Percentiles rank a stretch among this genome's conserved stretches.
phyloP scores from a whole-genome alignment of 2,329 filamentous ascomycete genomes.

The Seiridium unicorne region DNA sequence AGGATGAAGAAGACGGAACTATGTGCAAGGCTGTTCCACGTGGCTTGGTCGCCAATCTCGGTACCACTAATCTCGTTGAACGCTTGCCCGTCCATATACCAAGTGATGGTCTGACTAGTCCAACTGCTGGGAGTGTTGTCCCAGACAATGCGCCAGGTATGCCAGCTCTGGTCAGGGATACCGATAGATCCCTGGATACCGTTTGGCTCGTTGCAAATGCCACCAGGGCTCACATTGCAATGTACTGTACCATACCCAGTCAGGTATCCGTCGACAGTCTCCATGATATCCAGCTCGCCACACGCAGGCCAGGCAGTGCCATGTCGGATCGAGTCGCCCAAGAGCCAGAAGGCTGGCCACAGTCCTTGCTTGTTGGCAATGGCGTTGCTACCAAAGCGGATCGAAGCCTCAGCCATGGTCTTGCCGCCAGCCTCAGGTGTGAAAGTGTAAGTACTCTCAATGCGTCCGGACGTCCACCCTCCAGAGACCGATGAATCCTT shows the following conservation, averaged over 20 bases:
- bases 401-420: slow-evolving; percentile 35
- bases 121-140: slow-evolving; percentile 43
- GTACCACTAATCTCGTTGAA: slow-evolving; percentile 43
- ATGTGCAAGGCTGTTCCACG: slow-evolving; percentile 43
- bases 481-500: slow-evolving; percentile 10
- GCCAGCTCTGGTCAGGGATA: slow-evolving; percentile 13
- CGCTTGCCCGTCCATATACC: slow-evolving; percentile 42
- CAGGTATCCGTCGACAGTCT: slow-evolving; percentile 36
- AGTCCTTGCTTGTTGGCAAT: slow-evolving; percentile 32
- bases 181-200: slow-evolving; percentile 26
- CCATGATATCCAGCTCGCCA: slow-evolving; percentile 45
- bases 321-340: slow-evolving; percentile 37
- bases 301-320: slow-evolving; percentile 39
- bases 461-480: slow-evolving; percentile 42
- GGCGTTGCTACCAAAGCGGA: slow-evolving; percentile 32
- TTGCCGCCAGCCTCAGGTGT: slow-evolving; percentile 35
- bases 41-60: slow-evolving; percentile 34
- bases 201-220: slow-evolving; percentile 39
- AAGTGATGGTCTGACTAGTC: slow-evolving; percentile 46
- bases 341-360: slow-evolving; percentile 47
- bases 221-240: slow-evolving; percentile 37
- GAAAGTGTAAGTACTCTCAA: slow-evolving; percentile 34
- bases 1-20: slow-evolving; percentile 43
- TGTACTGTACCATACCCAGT: slow-evolving; percentile 37
- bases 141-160: slow-evolving; percentile 26